Evolutionary conservation across 768 basidiomycete genomes (phyloP), one percentile per base, ranked within the genome.

Genomic region (Boletus huronensis): DNA sequence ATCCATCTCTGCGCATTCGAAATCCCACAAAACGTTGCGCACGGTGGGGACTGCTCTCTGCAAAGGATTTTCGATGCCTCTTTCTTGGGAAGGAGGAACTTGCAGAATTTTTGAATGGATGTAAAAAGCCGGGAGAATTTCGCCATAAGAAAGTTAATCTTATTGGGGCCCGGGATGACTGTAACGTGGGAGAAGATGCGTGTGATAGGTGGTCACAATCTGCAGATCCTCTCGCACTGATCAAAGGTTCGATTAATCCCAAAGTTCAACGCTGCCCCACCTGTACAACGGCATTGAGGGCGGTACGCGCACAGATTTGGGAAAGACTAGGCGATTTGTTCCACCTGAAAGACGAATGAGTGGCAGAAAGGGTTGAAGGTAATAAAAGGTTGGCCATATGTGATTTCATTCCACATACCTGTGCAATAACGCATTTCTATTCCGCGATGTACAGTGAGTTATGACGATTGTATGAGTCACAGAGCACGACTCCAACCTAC

Each of bases 41-140:
- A 6, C 57, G 58, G 16, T 72, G 70, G 70, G 46, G 28, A 23
- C 39, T 64, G 7, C 63, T 68, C 14, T 50, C 56, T 8, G 50
- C 49, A 3, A 38, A 50, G 7, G 68, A 67, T 52, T 44, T 65
- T 31, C 54, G 34, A 17, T 50, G 60, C 31, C 55, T 69, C 25
- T 38, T 57, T 16, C 38, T 50, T 17, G 63, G 55, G 11, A 64
- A 54, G 53, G 58, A 50, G 9, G 50, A 52, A 8, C 6, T 55
- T 0, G 13, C 32, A 19, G 13, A 29, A 1, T 10, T 38, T 6
- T n/a, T 60, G 34, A 43, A 32, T 2, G 26, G 32, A 17, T 29
- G 1, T 23, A 9, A 38, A 3, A 8, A 38, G 5, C 0, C 11
- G 13, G 23, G 5, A 23, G 39, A 25, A 8, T 6, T 42, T 36